Percentiles rank a stretch among this genome's conserved stretches.
These are phyloP conservation scores for Xylaria sp. DNA, from an alignment of 2,329 filamentous ascomycete species.

Conservation along the genomic window DNA sequence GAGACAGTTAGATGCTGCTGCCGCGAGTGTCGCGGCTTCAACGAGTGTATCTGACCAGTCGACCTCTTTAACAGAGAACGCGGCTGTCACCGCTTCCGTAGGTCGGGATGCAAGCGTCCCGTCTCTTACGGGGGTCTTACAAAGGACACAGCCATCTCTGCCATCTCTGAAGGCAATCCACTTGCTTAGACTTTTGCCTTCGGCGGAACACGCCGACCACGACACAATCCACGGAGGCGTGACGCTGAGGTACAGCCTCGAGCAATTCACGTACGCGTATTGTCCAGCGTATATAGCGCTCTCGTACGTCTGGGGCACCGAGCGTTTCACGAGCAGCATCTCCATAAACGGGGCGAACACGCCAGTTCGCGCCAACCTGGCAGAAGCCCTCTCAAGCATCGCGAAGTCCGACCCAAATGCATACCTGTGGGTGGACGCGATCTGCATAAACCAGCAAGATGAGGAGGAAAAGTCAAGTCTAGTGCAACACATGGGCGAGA, in stretches of 20 bases:
- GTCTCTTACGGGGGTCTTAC: not conserved
- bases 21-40: not conserved
- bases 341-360: conserved; percentile 19
- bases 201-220: not conserved
- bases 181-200: conserved; percentile 5
- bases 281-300: conserved; percentile 27
- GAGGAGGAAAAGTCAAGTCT: conserved; percentile 28
- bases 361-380: conserved; percentile 17
- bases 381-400: conserved; percentile 22
- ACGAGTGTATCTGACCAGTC: not conserved
- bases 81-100: not conserved
- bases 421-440: conserved; percentile 28
- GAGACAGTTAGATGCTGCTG: not conserved
- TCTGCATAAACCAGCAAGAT: conserved; percentile 35
- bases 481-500: conserved; percentile 30
- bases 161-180: conserved; percentile 6
- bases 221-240: not conserved
- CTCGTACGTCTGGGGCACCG: conserved; percentile 31
- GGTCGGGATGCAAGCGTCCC: not conserved
- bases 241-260: conserved; percentile 1
- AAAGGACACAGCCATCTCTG: not conserved
- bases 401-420: conserved; percentile 4
- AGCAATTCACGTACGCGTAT: conserved; percentile 7
- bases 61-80: not conserved
- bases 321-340: conserved; percentile 16